phyloP scores from a whole-genome alignment of 78 protist genomes.

The Bodo saltans region DNA sequence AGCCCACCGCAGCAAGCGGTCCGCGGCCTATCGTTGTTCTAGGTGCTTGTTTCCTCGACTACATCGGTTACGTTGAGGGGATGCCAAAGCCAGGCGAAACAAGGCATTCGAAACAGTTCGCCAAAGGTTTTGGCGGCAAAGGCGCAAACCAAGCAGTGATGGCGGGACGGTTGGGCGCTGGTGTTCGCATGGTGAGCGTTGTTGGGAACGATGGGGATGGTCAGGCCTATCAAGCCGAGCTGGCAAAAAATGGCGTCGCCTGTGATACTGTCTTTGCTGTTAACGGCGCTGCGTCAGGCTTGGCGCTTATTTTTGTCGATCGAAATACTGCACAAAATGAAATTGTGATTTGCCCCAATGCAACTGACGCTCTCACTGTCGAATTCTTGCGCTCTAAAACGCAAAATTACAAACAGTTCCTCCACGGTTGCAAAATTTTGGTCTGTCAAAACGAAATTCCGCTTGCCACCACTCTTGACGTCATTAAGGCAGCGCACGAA shows the following conservation, averaged over 20 bases:
- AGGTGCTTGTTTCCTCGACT: constrained; percentile 36
- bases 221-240: neutral
- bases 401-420: too few relatives aligned
- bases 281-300: constrained; percentile 7
- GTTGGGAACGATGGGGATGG: constrained; percentile 43
- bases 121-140: constrained; percentile 48
- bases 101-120: neutral
- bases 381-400: neutral
- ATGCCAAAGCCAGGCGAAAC: constrained; percentile 46
- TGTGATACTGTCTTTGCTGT: neutral
- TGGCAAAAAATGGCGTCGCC: constrained; percentile 4
- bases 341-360: constrained; percentile 34
- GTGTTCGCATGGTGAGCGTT: constrained; percentile 14
- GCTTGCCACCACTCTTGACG: constrained; percentile 15
- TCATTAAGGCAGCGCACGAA: neutral
- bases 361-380: neutral
- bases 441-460: constrained; percentile 37
- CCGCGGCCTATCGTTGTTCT: neutral
- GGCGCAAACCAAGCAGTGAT: constrained; percentile 51
- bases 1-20: too few relatives aligned
- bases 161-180: constrained; percentile 7
- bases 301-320: constrained; percentile 44
- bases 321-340: constrained; percentile 20
- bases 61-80: constrained; percentile 4
- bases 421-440: neutral